A percentile compares a stretch with the other conserved stretches of the same genome.
phyloP scores from a whole-genome alignment of 352 stramenopile species.

The Halophytophthora polymorphica region DNA sequence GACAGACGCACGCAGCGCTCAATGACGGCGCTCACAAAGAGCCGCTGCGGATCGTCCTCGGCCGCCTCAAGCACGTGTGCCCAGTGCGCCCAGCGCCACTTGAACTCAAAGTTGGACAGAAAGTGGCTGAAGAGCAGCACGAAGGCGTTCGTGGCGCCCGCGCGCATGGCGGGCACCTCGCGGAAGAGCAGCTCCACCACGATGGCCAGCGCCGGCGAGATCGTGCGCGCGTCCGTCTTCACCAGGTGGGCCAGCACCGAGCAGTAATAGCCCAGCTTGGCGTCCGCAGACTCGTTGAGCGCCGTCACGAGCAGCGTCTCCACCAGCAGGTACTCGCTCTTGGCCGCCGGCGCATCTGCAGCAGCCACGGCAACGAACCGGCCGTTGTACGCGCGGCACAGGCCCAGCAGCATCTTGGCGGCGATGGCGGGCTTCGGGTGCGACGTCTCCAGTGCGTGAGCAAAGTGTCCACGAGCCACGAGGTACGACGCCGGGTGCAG shows the following conservation, averaged over 20 bases:
- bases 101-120: slow-evolving; percentile 87
- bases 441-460: slow-evolving; percentile 57
- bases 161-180: slow-evolving; percentile 72
- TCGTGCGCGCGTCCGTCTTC: slow-evolving; percentile 58
- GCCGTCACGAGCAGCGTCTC: slow-evolving; percentile 68
- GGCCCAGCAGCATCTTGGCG: slow-evolving; percentile 63
- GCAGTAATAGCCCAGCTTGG: slow-evolving; percentile 63
- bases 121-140: slow-evolving; percentile 84
- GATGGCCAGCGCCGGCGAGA: slow-evolving; percentile 77
- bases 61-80: slow-evolving; percentile 70
- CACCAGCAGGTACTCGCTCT: slow-evolving; percentile 78
- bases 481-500: slow-evolving; percentile 75
- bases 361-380: slow-evolving; percentile 44
- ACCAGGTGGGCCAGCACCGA: slow-evolving; percentile 75
- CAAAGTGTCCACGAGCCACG: slow-evolving; percentile 48
- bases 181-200: slow-evolving; percentile 84
- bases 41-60: slow-evolving; percentile 76
- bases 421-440: slow-evolving; percentile 66
- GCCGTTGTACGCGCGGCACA: slow-evolving; percentile 55
- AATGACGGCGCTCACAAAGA: slow-evolving; percentile 84
- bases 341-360: slow-evolving; percentile 28
- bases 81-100: slow-evolving; percentile 82
- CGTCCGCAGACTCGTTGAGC: slow-evolving; percentile 38
- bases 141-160: slow-evolving; percentile 54
- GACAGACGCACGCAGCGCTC: slow-evolving; percentile 82